Evolutionary conservation across 2,329 filamentous ascomycete genomes (phyloP).

Genomic region (Colletotrichum liriopes): DNA sequence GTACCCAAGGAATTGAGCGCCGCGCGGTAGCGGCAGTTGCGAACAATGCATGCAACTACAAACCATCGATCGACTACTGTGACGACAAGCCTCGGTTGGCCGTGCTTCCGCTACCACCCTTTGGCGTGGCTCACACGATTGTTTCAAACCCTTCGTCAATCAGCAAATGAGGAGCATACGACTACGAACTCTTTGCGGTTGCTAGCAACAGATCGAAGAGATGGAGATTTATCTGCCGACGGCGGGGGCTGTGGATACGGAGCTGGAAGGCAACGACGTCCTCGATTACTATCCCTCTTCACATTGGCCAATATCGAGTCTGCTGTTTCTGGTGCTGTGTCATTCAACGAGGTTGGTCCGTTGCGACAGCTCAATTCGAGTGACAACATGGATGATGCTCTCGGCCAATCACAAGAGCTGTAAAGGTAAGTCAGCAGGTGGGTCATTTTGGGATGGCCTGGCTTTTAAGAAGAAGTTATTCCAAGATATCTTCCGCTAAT

Average conservation of each 20-base stretch:
- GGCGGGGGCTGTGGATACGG: not conserved
- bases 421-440: conserved; percentile 19
- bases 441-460: not conserved
- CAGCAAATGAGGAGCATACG: too few relatives aligned
- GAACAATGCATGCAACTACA: conserved; percentile 3
- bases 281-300: not conserved
- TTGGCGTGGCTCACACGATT: not conserved
- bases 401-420: conserved; percentile 10
- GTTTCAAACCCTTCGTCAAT: not conserved
- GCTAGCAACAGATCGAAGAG: not conserved
- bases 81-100: not conserved
- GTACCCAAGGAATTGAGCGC: conserved; percentile 40
- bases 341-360: not conserved
- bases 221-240: not conserved
- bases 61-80: not conserved
- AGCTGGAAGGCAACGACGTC: not conserved
- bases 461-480: not conserved
- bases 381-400: conserved; percentile 14
- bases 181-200: not conserved
- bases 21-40: conserved; percentile 34
- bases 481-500: not conserved
- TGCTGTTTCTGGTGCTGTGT: not conserved
- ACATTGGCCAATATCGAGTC: not conserved
- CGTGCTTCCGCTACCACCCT: not conserved
- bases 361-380: not conserved